Evolutionary conservation across 768 basidiomycete genomes (phyloP).

Genomic region (Termitomyces sp.): DNA sequence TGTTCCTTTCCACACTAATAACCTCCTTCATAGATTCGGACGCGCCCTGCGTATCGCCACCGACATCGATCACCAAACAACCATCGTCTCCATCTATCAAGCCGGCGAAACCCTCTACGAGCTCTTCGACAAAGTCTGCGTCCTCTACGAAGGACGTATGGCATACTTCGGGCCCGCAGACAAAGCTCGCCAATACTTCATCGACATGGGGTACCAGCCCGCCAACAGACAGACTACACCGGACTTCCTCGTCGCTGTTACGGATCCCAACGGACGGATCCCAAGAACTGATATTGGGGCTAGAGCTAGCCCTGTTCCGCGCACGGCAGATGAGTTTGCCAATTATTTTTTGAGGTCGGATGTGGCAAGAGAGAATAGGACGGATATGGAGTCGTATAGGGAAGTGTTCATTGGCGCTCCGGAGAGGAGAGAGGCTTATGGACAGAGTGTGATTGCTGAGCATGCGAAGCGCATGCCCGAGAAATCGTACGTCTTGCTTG

Average conservation of each 20-base stretch:
- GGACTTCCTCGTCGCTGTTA: slow-evolving; percentile 61
- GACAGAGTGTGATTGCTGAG: slow-evolving; percentile 46
- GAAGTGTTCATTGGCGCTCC: slow-evolving; percentile 41
- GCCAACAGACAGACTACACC: slow-evolving; percentile 63
- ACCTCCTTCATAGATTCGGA: slow-evolving; percentile 40
- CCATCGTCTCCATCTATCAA: slow-evolving; percentile 83
- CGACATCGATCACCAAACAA: slow-evolving; percentile 51
- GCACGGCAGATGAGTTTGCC: slow-evolving; percentile 47
- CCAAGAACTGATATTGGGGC: slow-evolving; percentile 30
- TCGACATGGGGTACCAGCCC: slow-evolving; percentile 62
- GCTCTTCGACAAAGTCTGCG: slow-evolving; percentile 70
- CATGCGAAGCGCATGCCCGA: slow-evolving; percentile 45
- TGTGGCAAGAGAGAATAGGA: slow-evolving; percentile 33
- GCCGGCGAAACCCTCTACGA: slow-evolving; percentile 68
- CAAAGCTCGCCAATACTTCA: slow-evolving; percentile 70
- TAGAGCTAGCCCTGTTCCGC: slow-evolving; percentile 28
- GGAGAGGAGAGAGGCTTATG: slow-evolving; percentile 40
- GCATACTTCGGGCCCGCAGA: slow-evolving; percentile 74
- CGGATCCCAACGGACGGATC: slow-evolving; percentile 56
- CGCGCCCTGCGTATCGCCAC: slow-evolving; percentile 65
- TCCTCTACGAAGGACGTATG: slow-evolving; percentile 74
- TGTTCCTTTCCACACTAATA: not conserved
- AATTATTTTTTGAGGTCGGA: slow-evolving; percentile 32
- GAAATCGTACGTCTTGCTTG: slow-evolving; percentile 21
- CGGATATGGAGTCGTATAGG: slow-evolving; percentile 50